A percentile compares a stretch with the other conserved stretches of the same genome.
Conservation (phyloP, 164 flowering plant species). For the Aristolochia californica region DNA sequence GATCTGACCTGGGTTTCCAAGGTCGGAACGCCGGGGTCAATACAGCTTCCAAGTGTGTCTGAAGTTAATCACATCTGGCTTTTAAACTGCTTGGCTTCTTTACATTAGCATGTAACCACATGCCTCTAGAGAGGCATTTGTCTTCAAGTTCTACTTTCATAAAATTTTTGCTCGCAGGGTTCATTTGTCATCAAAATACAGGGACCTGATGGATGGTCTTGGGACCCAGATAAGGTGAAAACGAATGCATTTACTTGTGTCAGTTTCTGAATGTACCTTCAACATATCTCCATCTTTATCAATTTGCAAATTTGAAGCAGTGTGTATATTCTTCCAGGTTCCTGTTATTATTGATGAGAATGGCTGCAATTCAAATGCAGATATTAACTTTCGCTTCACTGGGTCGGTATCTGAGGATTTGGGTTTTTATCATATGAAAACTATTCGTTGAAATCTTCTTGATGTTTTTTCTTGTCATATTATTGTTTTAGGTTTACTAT, state of each 20-base stretch:
- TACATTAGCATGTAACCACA: too few species aligned
- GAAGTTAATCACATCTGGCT: too few species aligned
- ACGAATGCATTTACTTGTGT: not conserved
- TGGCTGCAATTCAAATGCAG: slow-evolving; percentile 91
- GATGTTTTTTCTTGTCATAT: not conserved
- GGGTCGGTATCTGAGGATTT: slow-evolving; percentile 42
- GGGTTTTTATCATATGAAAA: not conserved
- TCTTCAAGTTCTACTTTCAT: not conserved
- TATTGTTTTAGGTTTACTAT: slow-evolving; percentile 52
- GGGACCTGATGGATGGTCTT: slow-evolving; percentile 98
- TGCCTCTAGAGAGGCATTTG: not conserved
- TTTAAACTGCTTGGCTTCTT: too few species aligned
- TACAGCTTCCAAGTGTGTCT: too few species aligned
- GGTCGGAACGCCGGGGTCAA: too few species aligned
- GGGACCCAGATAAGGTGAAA: slow-evolving; percentile 77
- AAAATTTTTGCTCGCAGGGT: slow-evolving; percentile 38
- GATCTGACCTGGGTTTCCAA: too few species aligned
- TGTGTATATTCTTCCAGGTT: slow-evolving; percentile 37
- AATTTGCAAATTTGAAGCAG: not conserved
- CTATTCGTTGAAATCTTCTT: not conserved
- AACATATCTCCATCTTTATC: not conserved
- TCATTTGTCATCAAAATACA: slow-evolving; percentile 68
- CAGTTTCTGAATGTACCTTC: not conserved
- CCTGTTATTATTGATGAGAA: slow-evolving; percentile 66
- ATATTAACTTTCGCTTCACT: slow-evolving; percentile 87